These are phyloP conservation scores for Metschnikowia santaceciliae DNA, from an alignment of 805 yeast species.

Conservation along the genomic window DNA sequence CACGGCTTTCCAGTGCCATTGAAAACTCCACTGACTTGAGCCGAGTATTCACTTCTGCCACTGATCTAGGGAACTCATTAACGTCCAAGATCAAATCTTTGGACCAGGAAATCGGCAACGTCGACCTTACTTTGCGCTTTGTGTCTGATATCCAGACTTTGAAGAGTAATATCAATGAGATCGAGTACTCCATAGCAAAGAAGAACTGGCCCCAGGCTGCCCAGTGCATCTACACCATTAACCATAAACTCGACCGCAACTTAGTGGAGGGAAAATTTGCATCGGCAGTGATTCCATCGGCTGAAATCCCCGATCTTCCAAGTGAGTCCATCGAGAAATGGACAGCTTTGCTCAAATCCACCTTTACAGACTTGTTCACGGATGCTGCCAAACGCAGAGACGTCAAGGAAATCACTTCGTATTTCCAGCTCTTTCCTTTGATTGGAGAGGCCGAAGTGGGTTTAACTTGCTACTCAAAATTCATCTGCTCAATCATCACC, in stretches of 20 bases:
- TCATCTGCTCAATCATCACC: conserved; percentile 80
- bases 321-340: conserved; percentile 51
- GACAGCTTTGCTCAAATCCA: conserved; percentile 51
- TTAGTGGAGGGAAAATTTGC: conserved; percentile 66
- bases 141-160: conserved; percentile 64
- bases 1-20: conserved; percentile 60
- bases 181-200: conserved; percentile 63
- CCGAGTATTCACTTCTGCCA: conserved; percentile 54
- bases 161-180: conserved; percentile 60
- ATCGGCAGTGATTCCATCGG: conserved; percentile 75
- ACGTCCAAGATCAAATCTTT: conserved; percentile 66
- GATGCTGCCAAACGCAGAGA: conserved; percentile 64
- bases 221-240: conserved; percentile 46
- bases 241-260: conserved; percentile 46
- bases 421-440: conserved; percentile 83
- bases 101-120: conserved; percentile 66
- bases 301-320: conserved; percentile 82
- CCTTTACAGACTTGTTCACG: conserved; percentile 61
- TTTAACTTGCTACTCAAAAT: conserved; percentile 73
- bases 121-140: conserved; percentile 56
- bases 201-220: conserved; percentile 80
- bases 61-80: conserved; percentile 60
- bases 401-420: conserved; percentile 67
- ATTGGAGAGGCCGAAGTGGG: conserved; percentile 73
- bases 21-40: conserved; percentile 54